Conservation (phyloP, 2,329 filamentous ascomycete genomes). For the Phaeophleospora eucalypticola region DNA sequence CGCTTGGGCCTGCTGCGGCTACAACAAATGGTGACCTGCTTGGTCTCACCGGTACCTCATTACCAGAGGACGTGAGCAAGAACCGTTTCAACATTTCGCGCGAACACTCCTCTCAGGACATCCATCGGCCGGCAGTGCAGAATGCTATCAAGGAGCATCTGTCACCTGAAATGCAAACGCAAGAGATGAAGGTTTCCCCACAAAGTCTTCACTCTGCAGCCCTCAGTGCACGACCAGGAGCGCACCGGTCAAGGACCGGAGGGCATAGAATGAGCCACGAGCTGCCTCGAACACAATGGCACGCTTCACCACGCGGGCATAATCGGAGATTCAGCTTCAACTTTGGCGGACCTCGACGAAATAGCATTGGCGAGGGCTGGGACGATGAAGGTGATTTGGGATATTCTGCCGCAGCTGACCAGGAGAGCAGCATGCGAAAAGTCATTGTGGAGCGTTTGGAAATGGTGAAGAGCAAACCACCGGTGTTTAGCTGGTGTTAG, state of each 20-base stretch:
- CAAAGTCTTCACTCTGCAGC: constrained; percentile 3
- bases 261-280: constrained; percentile 21
- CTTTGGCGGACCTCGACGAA: constrained; percentile 11
- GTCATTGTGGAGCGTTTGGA: constrained; percentile 96
- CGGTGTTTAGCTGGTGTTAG: constrained; percentile 96
- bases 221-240: constrained; percentile 18
- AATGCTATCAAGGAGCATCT: constrained; percentile 24
- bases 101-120: constrained; percentile 41
- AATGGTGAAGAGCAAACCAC: constrained; percentile 90
- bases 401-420: constrained; percentile 87
- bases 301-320: constrained; percentile 7
- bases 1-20: constrained; percentile 55
- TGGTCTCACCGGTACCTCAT: constrained; percentile 44
- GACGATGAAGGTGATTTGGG: constrained; percentile 89
- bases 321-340: constrained; percentile 45
- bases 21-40: constrained; percentile 62
- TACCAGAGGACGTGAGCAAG: constrained; percentile 36
- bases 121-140: constrained; percentile 21
- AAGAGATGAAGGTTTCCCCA: constrained; percentile 18
- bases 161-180: constrained; percentile 9
- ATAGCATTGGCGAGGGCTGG: constrained; percentile 11
- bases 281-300: constrained; percentile 18
- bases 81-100: constrained; percentile 49
- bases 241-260: constrained; percentile 30
- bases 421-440: constrained; percentile 85